phyloP scores from a whole-genome alignment of 345 rosid species.

The Bruguiera parviflora region DNA sequence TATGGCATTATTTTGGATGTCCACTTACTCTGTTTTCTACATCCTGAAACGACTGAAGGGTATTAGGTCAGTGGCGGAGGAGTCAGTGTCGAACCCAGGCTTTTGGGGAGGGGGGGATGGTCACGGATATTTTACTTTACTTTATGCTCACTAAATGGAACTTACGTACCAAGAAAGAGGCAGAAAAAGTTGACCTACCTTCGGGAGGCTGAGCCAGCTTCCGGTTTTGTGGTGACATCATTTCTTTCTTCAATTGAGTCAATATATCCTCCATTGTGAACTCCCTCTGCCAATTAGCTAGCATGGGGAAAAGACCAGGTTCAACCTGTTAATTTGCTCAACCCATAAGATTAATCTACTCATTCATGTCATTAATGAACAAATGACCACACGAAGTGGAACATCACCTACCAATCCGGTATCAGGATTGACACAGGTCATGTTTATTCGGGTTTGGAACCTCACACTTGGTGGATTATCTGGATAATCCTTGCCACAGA shows the following conservation, averaged over 20 bases:
- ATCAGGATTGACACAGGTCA: slow-evolving; percentile 76
- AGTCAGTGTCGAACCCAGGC: too few species aligned
- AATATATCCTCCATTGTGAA: slow-evolving; percentile 69
- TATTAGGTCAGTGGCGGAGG: too few species aligned
- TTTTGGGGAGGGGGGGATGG: too few species aligned
- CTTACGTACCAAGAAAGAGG: neutral
- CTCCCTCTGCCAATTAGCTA: slow-evolving; percentile 71
- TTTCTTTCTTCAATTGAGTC: slow-evolving; percentile 73
- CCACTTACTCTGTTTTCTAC: too few species aligned
- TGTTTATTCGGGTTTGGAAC: slow-evolving; percentile 69
- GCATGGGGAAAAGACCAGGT: slow-evolving; percentile 66
- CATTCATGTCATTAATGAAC: slow-evolving; percentile 1
- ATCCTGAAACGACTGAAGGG: too few species aligned
- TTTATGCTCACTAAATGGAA: neutral
- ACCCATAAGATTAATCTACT: slow-evolving; percentile 15
- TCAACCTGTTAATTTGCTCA: slow-evolving; percentile 46
- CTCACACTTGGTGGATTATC: slow-evolving; percentile 71
- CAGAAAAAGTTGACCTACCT: slow-evolving; percentile 36
- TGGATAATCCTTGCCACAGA: slow-evolving; percentile 70
- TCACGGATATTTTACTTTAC: too few species aligned
- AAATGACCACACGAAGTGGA: neutral
- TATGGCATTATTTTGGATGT: too few species aligned
- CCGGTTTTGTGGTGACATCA: slow-evolving; percentile 72
- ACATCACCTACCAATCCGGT: slow-evolving; percentile 55
- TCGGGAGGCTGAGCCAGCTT: slow-evolving; percentile 81